Evolutionary conservation across 495 filamentous ascomycete genomes (phyloP), one percentile per base, ranked within the genome.

Genomic region (Emericellopsis terricola): DNA sequence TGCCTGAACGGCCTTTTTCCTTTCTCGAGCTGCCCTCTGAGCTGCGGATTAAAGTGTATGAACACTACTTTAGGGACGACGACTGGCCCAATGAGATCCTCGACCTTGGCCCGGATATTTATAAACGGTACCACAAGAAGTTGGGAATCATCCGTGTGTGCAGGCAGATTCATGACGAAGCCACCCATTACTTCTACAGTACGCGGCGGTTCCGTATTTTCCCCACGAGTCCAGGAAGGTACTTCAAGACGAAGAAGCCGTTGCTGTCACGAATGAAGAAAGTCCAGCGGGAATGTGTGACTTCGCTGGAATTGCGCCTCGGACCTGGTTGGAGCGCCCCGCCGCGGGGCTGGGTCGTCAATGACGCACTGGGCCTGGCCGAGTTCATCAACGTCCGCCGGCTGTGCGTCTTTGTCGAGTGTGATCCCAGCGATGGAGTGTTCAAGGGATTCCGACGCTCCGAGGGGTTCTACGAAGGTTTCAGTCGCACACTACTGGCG

Each of bases 21-120:
- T 84, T 91, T 53, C 68, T 91, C 47, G 66, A 75, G 31, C 61
- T 93, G 0, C 84, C 84, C 0, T 65, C 71, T 8, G 84, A 93
- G 46, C 59, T 93, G 19, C 78, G 83, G 7, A 41, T 73, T 28
- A 69, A 69, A 31, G 69, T 93, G 26, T 84, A 85, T 48, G 60
- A 57, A 33, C 55, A 69, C 37, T 55, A 73, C 28, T 74, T 93
- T 31, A 13, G 24, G 15, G 33, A 35, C 13, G 21, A 35, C 33
- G 41, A 51, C 21, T 45, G 50, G 14, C 59, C 61, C 6, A 53
- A 55, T 28, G 52, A 54, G 32, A 71, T 71, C 27, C 59, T 91
- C 13, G 83, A 87, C 42, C 68, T 86, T 4, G 76, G 82, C 19
- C 68, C 73, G 10, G 48, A 53, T 9, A 84, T 81, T 45, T 62